Evolutionary conservation across 495 filamentous ascomycete species (phyloP), one percentile per base, ranked within the genome.

Genomic region (Aspergillus homomorphus): DNA sequence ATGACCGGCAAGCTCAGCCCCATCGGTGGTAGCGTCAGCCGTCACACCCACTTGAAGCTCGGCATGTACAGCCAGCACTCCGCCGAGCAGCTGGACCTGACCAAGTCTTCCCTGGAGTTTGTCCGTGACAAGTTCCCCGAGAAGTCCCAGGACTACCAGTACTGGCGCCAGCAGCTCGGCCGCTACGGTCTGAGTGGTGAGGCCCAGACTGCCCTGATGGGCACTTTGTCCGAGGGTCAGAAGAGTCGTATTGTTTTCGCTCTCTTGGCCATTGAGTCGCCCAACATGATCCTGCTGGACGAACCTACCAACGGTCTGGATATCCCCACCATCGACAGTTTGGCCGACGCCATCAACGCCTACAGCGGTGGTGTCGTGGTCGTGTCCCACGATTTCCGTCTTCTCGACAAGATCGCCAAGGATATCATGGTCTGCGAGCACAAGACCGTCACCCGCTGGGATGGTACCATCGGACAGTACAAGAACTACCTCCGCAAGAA

Each of bases 281-380:
- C 94, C 54, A 99, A 99, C 80, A 98, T 99, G 93, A 78, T 99
- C 65, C 77, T 99, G 60, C 83, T 99, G 26, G 94, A 99, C 76
- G 94, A 99, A 77, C 95, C 94, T 69, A 99, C 94, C 60, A 99
- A 99, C 83, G 94, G 94, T 83, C 81, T 99, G 56, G 94, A 99
- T 85, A 99, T 99, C 62, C 94, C 94, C 10, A 98, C 95, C 43
- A 99, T 99, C 64, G 94, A 98, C 78, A 91, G 87, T 75, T 79
- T 98, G 77, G 94, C 94, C 2, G 93, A 99, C 72, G 94, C 94
- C 60, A 98, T 98, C 79, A 96, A 96, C 67, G 87, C 92, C 42
- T 99, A 87, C 77, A 90, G 82, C 66, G 94, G 94, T 69, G 94
- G 94, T 86, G 95, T 98, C 45, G 92, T 98, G 43, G 94, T 98